Percentiles rank a stretch among this genome's conserved stretches.
Evolutionary conservation across 257 asterid species (phyloP).

Genomic region (Przewalskia tangutica): DNA sequence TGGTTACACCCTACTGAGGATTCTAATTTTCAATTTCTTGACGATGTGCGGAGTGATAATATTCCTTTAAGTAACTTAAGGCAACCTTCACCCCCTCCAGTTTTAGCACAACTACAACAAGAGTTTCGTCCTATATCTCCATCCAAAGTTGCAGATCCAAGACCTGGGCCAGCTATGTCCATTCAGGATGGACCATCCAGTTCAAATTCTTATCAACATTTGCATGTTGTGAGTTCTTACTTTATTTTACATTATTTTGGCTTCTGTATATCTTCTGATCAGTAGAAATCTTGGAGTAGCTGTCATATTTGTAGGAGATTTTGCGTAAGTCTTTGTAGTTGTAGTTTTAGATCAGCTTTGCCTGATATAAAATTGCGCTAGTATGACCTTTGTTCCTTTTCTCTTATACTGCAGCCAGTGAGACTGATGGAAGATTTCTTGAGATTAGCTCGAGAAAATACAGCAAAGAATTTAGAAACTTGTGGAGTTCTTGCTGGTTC

Average conservation of each 20-base stretch:
- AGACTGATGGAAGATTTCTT: slow-evolving; percentile 84
- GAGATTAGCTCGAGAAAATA: slow-evolving; percentile 75
- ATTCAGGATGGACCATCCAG: slow-evolving; percentile 45
- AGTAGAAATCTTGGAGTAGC: background rate
- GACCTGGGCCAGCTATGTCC: slow-evolving; percentile 75
- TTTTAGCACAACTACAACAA: slow-evolving; percentile 67
- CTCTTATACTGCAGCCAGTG: slow-evolving; percentile 54
- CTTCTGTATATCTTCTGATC: background rate
- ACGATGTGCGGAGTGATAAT: slow-evolving; percentile 32
- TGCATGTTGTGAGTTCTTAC: slow-evolving; percentile 73
- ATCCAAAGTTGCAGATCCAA: slow-evolving; percentile 84
- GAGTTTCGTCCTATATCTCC: slow-evolving; percentile 66
- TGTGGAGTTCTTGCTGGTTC: slow-evolving; percentile 98
- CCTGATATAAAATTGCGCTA: slow-evolving; percentile 6
- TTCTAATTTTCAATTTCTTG: slow-evolving; percentile 26
- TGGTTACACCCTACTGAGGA: slow-evolving; percentile 59
- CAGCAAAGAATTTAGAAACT: slow-evolving; percentile 71
- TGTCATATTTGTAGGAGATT: background rate
- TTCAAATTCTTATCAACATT: slow-evolving; percentile 68
- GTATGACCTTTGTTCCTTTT: slow-evolving; percentile 14
- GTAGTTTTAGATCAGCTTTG: background rate
- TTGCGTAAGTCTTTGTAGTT: slow-evolving; percentile 1
- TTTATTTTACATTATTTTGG: background rate
- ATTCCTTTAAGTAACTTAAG: slow-evolving; percentile 46
- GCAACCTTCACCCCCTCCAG: slow-evolving; percentile 97